A percentile compares a stretch with the other conserved stretches of the same genome.
phyloP scores from a whole-genome alignment of 1,284 basidiomycete species.

The Ustilago bromivora region DNA sequence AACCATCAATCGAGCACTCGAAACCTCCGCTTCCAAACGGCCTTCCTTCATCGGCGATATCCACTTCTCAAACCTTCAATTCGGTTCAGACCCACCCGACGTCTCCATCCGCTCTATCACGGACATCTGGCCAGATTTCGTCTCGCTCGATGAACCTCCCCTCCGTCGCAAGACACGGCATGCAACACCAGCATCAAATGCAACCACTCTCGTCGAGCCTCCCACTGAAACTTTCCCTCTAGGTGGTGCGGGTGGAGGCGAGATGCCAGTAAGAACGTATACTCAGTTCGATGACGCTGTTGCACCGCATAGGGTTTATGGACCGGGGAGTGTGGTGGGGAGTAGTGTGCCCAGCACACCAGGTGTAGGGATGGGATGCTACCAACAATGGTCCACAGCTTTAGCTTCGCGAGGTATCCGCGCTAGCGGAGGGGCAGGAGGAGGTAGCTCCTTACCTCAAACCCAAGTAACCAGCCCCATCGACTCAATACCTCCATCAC shows the following conservation, averaged over 20 bases:
- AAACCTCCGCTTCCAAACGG: constrained; percentile 74
- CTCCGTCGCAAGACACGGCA: constrained; percentile 29
- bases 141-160: constrained; percentile 44
- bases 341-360: constrained; percentile 28
- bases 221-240: constrained; percentile 16
- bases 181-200: constrained; percentile 36
- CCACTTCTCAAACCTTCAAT: constrained; percentile 84
- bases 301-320: constrained; percentile 44
- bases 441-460: constrained; percentile 16
- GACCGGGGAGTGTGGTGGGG: constrained; percentile 43
- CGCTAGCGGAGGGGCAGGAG: constrained; percentile 18
- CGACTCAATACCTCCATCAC: constrained; percentile 40
- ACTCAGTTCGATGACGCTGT: constrained; percentile 46
- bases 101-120: constrained; percentile 89
- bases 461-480: constrained; percentile 35
- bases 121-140: constrained; percentile 92
- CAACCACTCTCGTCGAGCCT: constrained; percentile 35
- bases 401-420: constrained; percentile 42
- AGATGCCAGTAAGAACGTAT: constrained; percentile 44
- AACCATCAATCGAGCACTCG: constrained; percentile 83
- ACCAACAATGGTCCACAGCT: constrained; percentile 50
- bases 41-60: constrained; percentile 95
- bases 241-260: neutral
- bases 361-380: constrained; percentile 6
- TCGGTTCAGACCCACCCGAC: constrained; percentile 85